phyloP scores from a whole-genome alignment of 805 yeast species.

The Saccharomyces jurei region DNA sequence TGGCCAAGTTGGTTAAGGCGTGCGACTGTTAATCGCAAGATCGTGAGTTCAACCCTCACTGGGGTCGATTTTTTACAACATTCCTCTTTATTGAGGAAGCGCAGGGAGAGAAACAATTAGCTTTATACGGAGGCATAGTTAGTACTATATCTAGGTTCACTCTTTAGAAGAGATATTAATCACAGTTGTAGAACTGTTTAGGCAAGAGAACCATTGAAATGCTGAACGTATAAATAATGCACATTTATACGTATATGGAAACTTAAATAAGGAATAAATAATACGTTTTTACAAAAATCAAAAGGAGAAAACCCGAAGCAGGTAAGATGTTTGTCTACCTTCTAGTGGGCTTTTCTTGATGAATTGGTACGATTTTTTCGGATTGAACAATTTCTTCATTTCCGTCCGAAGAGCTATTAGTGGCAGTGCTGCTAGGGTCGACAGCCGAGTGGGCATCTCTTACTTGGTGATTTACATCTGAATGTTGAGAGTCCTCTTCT shows the following conservation, averaged over 20 bases:
- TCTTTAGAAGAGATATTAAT: too few relatives aligned
- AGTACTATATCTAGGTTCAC: too few relatives aligned
- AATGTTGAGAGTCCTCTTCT: not conserved
- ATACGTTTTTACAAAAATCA: not conserved
- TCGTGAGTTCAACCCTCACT: conserved; percentile 55
- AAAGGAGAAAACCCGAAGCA: not conserved
- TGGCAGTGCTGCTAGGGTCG: not conserved
- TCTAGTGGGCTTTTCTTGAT: not conserved
- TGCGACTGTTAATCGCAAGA: conserved; percentile 60
- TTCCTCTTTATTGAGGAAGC: too few relatives aligned
- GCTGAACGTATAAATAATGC: not conserved
- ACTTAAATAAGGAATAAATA: not conserved
- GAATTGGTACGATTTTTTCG: not conserved
- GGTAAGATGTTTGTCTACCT: not conserved
- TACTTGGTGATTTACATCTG: conserved; percentile 2
- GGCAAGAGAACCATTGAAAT: not conserved
- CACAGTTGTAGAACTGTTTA: not conserved
- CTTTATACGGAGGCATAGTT: too few relatives aligned
- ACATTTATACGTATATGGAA: not conserved
- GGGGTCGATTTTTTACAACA: conserved; percentile 38
- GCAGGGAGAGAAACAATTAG: too few relatives aligned
- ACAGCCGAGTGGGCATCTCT: not conserved
- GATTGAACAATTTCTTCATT: not conserved
- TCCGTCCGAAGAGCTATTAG: not conserved
- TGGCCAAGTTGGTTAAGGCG: conserved; percentile 59